These are phyloP conservation scores for Acer negundo DNA, from an alignment of 345 rosid genomes.

Conservation along the genomic window DNA sequence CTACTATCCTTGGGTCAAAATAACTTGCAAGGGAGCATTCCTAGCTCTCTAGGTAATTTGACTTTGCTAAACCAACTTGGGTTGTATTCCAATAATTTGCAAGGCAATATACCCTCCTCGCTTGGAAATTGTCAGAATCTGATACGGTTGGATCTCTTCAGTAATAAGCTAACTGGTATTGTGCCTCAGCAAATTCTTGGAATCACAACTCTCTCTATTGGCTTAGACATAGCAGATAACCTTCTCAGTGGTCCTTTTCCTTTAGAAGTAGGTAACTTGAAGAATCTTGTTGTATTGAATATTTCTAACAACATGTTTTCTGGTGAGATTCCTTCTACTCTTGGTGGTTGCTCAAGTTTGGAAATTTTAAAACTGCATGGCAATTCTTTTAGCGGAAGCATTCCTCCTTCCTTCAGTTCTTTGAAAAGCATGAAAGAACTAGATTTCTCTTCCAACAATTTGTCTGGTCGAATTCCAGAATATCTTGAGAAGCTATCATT, in stretches of 20 bases:
- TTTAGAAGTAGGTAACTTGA: slow-evolving; percentile 9
- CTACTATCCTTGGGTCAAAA: not conserved
- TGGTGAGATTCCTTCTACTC: slow-evolving; percentile 11
- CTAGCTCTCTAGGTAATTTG: not conserved
- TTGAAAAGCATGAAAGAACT: slow-evolving; percentile 13
- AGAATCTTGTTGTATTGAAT: slow-evolving; percentile 1
- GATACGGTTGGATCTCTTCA: no score
- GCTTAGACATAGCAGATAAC: not conserved
- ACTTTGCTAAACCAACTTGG: not conserved
- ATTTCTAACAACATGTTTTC: slow-evolving; percentile 11
- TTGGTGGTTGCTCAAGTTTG: slow-evolving; percentile 15
- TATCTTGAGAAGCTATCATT: slow-evolving; percentile 7
- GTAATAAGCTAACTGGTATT: not conserved
- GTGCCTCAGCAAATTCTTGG: slow-evolving; percentile 29
- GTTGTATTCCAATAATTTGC: not conserved
- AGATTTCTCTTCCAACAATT: slow-evolving; percentile 19
- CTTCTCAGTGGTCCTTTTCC: slow-evolving; percentile 16
- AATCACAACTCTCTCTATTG: not conserved
- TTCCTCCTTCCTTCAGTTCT: slow-evolving; percentile 22
- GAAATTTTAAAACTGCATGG: not conserved
- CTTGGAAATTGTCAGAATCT: slow-evolving; percentile 4
- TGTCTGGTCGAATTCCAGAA: slow-evolving; percentile 14
- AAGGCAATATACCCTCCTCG: slow-evolving; percentile 24
- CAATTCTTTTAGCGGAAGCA: slow-evolving; percentile 14
- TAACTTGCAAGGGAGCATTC: slow-evolving; percentile 13